Percentiles rank a stretch among this genome's conserved stretches.
These are phyloP conservation scores for Biscogniauxia sp. DNA, from an alignment of 2,329 filamentous ascomycete genomes.

Conservation along the genomic window DNA sequence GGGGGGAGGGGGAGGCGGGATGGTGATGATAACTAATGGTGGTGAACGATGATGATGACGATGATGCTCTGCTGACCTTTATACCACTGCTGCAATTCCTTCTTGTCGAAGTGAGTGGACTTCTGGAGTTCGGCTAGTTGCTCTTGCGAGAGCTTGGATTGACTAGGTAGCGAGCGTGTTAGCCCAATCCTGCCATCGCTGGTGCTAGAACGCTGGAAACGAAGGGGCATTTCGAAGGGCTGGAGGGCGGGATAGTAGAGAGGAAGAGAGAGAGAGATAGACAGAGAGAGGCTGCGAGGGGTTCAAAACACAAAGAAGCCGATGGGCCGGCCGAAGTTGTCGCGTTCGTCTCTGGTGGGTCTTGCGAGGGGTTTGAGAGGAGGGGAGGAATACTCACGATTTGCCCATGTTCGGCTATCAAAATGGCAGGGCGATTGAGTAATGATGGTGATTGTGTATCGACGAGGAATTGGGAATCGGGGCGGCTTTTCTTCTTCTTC, in stretches of 20 bases:
- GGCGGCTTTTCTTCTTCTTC: background rate
- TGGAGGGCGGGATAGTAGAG: background rate
- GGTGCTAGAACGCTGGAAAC: background rate
- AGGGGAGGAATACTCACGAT: slow-evolving; percentile 25
- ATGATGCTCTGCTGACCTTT: slow-evolving; percentile 66
- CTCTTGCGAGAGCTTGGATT: slow-evolving; percentile 96
- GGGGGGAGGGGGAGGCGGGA: too few relatives aligned
- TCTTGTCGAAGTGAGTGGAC: slow-evolving; percentile 98
- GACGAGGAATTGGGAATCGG: background rate
- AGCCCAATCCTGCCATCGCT: slow-evolving; percentile 1
- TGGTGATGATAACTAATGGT: too few relatives aligned
- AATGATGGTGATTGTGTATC: background rate
- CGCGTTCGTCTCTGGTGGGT: slow-evolving; percentile 5
- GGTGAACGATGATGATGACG: background rate
- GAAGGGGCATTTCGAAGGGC: background rate
- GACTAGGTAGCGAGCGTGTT: slow-evolving; percentile 52
- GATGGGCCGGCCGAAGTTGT: background rate
- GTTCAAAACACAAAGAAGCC: background rate
- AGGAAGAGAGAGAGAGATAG: slow-evolving; percentile 6
- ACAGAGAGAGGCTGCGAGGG: background rate
- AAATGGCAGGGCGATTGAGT: background rate
- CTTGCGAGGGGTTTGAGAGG: background rate
- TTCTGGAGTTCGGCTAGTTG: slow-evolving; percentile 94
- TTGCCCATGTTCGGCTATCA: slow-evolving; percentile 28
- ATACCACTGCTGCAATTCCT: slow-evolving; percentile 99